A percentile compares a stretch with the other conserved stretches of the same genome.
phyloP scores from a whole-genome alignment of 768 basidiomycete genomes.

The Auricularia cornea region DNA sequence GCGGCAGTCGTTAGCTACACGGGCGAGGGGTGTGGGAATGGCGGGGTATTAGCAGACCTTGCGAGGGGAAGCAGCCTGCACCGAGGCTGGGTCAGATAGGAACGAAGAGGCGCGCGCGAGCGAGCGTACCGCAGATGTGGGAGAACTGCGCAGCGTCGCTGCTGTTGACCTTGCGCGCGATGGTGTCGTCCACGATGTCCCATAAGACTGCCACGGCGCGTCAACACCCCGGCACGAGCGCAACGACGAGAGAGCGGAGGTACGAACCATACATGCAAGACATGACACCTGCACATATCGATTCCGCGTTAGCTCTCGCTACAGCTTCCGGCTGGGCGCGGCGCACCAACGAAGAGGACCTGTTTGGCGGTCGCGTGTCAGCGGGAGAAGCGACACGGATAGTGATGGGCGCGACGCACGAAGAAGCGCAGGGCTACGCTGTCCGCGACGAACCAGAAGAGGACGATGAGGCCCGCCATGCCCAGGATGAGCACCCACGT shows the following conservation, averaged over 20 bases:
- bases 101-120: too few species aligned
- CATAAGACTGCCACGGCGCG: conserved; percentile 42
- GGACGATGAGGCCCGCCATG: conserved; percentile 68
- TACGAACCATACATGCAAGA: conserved; percentile 56
- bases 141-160: conserved; percentile 85
- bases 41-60: conserved; percentile 34
- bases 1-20: conserved; percentile 1
- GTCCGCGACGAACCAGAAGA: conserved; percentile 78
- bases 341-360: conserved; percentile 61
- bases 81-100: too few species aligned
- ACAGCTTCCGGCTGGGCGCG: too few species aligned
- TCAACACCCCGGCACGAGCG: too few species aligned
- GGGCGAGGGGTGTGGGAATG: not conserved
- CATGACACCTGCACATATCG: conserved; percentile 57
- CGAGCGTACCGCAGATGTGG: conserved; percentile 49
- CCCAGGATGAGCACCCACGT: conserved; percentile 73
- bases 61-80: conserved; percentile 64
- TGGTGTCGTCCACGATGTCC: conserved; percentile 89
- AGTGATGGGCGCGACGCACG: conserved; percentile 31
- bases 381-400: too few species aligned
- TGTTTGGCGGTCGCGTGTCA: conserved; percentile 15
- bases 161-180: conserved; percentile 74
- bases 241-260: too few species aligned
- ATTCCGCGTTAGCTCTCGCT: too few species aligned
- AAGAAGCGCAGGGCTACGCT: conserved; percentile 71